Evolutionary conservation across 768 basidiomycete species (phyloP), one percentile per base, ranked within the genome.

Genomic region (Russula compacta): DNA sequence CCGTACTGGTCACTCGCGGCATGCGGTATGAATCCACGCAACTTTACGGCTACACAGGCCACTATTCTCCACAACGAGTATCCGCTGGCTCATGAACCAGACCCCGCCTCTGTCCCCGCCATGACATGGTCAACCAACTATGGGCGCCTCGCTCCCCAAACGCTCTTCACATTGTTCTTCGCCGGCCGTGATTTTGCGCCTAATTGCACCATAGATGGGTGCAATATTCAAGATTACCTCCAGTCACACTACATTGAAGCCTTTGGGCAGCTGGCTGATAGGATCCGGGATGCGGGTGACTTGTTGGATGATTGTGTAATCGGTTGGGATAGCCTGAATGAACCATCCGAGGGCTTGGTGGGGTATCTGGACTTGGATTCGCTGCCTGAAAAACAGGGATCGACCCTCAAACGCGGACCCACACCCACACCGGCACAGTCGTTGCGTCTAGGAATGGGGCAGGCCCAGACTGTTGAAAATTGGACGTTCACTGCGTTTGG

Each of bases 101-200:
- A 87, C 65, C 94, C 95, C 0, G 78, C 82, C 2, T 71, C 81
- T 0, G 79, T 93, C 63, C 95, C 97, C 6, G 84, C 88, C 51
- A 99, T 99, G 97, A 83, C 93, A 63, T 99, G 97, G 97, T 84
- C 86, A 7, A 98, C 95, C 29, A 98, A 98, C 70, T 98, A 98
- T 70, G 84, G 89, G 44, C 90, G 89, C 17, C 84, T 98, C 33
- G 82, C 87, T 53, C 84, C 85, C 19, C 89, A 93, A 70, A 95
- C 93, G 11, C 71, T 97, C 56, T 95, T 95, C 76, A 93, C 95
- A 7, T 81, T 99, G 64, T 98, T 98, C 79, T 98, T 90, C 71
- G 93, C 88, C 21, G 94, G 94, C 1, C 80, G 83, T 8, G 83
- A 85, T 44, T 98, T 89, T 71, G 93, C 97, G 0, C 97, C 97